Conservation (phyloP, 495 filamentous ascomycete species). For the Chaetomium cochliodes region DNA sequence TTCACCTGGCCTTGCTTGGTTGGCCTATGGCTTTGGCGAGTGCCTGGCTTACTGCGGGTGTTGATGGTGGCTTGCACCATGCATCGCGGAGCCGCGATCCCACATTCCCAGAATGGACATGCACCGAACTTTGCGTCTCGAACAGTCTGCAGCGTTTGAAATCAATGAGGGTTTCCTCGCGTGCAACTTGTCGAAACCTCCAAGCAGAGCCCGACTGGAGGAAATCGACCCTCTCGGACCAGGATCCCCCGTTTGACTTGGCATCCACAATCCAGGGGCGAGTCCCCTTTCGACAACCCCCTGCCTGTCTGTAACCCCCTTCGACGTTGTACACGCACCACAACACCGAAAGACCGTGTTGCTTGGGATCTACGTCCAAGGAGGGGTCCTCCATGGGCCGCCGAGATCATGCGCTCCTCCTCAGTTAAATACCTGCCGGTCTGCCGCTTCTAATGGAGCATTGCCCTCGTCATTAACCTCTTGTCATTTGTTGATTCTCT, state of each 20-base stretch:
- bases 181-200: conserved; percentile 31
- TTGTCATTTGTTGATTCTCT: conserved; percentile 20
- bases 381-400: conserved; percentile 19
- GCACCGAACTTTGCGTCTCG: conserved; percentile 19
- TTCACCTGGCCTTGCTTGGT: neutral
- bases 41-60: neutral
- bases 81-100: neutral
- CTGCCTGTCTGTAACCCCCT: conserved; percentile 22
- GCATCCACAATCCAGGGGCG: conserved; percentile 29
- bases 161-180: conserved; percentile 30
- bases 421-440: conserved; percentile 32
- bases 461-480: conserved; percentile 19
- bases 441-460: conserved; percentile 21
- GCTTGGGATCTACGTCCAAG: conserved; percentile 20
- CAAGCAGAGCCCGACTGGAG: conserved; percentile 27
- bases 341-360: conserved; percentile 23
- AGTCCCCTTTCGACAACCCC: conserved; percentile 16
- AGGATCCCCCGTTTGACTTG: conserved; percentile 38
- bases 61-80: neutral
- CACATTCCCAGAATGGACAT: conserved; percentile 7
- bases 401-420: conserved; percentile 26
- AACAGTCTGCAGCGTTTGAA: conserved; percentile 29
- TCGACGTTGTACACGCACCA: conserved; percentile 27
- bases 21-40: neutral
- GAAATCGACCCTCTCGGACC: conserved; percentile 27